Base-by-base conservation (phyloP, 495 filamentous ascomycete species). In the Penicillium egyptiacum region DNA sequence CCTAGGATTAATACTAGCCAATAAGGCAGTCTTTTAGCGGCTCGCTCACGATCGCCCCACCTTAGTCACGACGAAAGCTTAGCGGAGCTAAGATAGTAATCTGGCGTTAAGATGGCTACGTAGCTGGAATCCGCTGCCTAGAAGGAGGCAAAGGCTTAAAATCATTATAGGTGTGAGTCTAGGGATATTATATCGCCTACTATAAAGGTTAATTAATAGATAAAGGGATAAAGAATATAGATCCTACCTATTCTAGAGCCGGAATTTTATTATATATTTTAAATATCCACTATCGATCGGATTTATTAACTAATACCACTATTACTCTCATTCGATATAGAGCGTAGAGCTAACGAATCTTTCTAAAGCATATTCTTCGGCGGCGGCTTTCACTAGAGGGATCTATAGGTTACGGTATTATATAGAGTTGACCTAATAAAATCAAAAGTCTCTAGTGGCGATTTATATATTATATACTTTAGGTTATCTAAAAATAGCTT, bases 361-460 rank as follows among this genome's bases (percentile, higher is more conserved):
- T 61, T 26, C 59, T 54, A 42, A 57, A 57, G 20, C 56, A 54
- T 12, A 49, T 61, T 39, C 48, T 52, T 30, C 59, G 59, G 39
- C 53, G 53, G 30, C 53, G 40, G 31, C 55, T 37, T 49, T 60
- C 53, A 40, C 35, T 35, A 20, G 20, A 50, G 43, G 43, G 53
- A 47, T 35, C 12, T 14, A 20, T 28, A 35, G 20, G 22, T 44
- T 55, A n/a, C 19, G 33, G n/a, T 19, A 55, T 55, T 40, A 11
- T 41, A 25, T 40, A 31, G 28, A 43, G 41, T 43, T 23, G 41
- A 43, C 41, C 9, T 43, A 19, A 43, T 23, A 19, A n/a, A 19
- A 40, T 41, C 49, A 52, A 26, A 23, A 39, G 31, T 40, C 33
- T 22, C 35, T 5, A 40, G 39, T 52, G 49, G 31, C 35, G 28